Evolutionary conservation across 768 basidiomycete genomes (phyloP).

Genomic region (Hydnum rufescens): DNA sequence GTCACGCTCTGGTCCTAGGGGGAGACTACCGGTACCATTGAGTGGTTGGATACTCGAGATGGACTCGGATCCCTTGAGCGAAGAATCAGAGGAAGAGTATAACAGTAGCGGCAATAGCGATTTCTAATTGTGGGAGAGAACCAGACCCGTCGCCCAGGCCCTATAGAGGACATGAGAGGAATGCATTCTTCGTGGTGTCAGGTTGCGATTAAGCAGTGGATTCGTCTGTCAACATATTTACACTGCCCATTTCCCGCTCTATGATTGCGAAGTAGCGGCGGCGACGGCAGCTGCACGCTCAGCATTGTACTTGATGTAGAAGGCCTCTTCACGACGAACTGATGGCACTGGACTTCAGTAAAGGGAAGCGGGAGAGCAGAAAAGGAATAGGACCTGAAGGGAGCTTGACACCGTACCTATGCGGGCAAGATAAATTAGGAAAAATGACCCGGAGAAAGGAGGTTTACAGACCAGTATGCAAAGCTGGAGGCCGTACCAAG

Average conservation of each 20-base stretch:
- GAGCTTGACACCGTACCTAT: conserved; percentile 12
- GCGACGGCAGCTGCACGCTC: not conserved
- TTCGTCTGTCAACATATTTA: too few relatives aligned
- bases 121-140: not conserved
- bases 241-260: too few relatives aligned
- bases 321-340: not conserved
- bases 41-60: not conserved
- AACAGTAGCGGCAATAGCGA: not conserved
- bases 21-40: not conserved
- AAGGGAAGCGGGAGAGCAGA: not conserved
- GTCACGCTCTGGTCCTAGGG: not conserved
- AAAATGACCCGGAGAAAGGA: not conserved
- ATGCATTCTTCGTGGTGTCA: too few relatives aligned
- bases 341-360: not conserved
- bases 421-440: not conserved
- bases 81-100: not conserved
- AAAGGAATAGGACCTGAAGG: conserved; percentile 9
- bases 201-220: too few relatives aligned
- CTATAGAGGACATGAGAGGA: too few relatives aligned
- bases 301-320: conserved; percentile 2
- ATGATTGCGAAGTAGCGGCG: not conserved
- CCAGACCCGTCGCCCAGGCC: too few relatives aligned
- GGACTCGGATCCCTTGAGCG: not conserved
- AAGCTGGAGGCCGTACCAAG: conserved; percentile 59
- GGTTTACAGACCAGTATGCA: conserved; percentile 47